Evolutionary conservation across 805 yeast species (phyloP).

Genomic region (Saccharomycopsis olivae): DNA sequence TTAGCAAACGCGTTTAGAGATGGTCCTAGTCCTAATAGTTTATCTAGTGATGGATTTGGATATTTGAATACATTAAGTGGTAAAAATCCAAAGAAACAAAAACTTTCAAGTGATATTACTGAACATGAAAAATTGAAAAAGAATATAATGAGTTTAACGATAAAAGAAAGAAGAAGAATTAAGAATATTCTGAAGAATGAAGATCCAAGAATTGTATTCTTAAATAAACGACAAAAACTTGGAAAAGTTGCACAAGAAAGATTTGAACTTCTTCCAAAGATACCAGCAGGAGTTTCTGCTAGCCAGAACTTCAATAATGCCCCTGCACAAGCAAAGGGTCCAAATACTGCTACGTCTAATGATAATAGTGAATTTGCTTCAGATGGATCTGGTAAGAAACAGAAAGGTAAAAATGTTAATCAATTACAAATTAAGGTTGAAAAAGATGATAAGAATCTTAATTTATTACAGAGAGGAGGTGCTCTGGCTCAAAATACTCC

Average conservation of each 20-base stretch:
- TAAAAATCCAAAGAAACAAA: conserved; percentile 42
- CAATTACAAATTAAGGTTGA: conserved; percentile 11
- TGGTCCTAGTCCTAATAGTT: conserved; percentile 32
- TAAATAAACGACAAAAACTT: conserved; percentile 18
- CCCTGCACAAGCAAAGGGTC: background rate
- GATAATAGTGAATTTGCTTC: background rate
- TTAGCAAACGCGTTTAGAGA: conserved; percentile 77
- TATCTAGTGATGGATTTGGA: conserved; percentile 31
- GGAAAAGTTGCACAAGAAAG: conserved; percentile 21
- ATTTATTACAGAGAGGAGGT: conserved; percentile 5
- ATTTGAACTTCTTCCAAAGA: conserved; percentile 42
- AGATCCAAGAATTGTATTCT: conserved; percentile 34
- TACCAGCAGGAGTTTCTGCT: conserved; percentile 46
- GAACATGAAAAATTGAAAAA: conserved; percentile 77
- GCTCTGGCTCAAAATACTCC: background rate
- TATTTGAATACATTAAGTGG: conserved; percentile 33
- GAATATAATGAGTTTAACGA: conserved; percentile 78
- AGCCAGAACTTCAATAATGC: background rate
- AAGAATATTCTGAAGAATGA: conserved; percentile 86
- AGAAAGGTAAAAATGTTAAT: conserved; percentile 14
- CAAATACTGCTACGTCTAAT: conserved; percentile 3
- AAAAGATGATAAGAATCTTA: conserved; percentile 10
- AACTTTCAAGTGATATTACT: conserved; percentile 26
- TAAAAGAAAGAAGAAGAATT: conserved; percentile 74
- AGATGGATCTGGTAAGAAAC: background rate